Percentiles rank a stretch among this genome's conserved stretches.
Evolutionary conservation across 1,284 basidiomycete genomes (phyloP).

Genomic region (Puccinia triticina): DNA sequence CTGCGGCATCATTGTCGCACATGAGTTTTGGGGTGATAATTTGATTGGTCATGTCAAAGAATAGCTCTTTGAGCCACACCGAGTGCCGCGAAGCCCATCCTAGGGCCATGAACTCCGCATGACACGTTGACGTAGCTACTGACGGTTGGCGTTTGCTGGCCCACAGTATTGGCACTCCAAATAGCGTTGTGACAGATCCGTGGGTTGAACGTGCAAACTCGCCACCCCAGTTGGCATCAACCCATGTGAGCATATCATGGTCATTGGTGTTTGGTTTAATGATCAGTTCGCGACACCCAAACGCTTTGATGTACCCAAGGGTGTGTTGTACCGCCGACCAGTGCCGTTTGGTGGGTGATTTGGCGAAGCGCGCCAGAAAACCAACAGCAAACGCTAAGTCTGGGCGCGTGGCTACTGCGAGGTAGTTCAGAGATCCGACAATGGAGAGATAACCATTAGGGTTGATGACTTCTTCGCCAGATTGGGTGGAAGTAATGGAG

Average conservation of each 20-base stretch:
- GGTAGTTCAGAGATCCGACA: constrained; percentile 19
- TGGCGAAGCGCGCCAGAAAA: constrained; percentile 18
- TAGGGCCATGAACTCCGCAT: neutral
- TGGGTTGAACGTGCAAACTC: constrained; percentile 8
- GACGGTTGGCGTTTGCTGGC: neutral
- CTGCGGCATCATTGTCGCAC: constrained; percentile 12
- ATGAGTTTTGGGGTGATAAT: neutral
- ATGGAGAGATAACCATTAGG: constrained; percentile 9
- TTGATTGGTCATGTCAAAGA: constrained; percentile 6
- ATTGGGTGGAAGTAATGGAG: neutral
- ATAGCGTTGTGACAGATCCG: neutral
- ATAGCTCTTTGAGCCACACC: constrained; percentile 9
- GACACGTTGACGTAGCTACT: neutral
- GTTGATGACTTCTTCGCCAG: constrained; percentile 17
- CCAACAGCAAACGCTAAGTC: constrained; percentile 12
- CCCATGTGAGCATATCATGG: neutral
- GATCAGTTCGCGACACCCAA: neutral
- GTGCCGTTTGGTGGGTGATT: neutral
- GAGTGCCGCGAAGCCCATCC: neutral
- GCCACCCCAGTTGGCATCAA: constrained; percentile 22
- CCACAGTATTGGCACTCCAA: constrained; percentile 7
- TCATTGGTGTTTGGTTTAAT: neutral
- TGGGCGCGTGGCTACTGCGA: constrained; percentile 14
- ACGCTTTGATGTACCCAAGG: neutral
- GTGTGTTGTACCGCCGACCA: neutral